Base-by-base conservation (phyloP, 176 grass and related monocot species). In the Poa pratensis region DNA sequence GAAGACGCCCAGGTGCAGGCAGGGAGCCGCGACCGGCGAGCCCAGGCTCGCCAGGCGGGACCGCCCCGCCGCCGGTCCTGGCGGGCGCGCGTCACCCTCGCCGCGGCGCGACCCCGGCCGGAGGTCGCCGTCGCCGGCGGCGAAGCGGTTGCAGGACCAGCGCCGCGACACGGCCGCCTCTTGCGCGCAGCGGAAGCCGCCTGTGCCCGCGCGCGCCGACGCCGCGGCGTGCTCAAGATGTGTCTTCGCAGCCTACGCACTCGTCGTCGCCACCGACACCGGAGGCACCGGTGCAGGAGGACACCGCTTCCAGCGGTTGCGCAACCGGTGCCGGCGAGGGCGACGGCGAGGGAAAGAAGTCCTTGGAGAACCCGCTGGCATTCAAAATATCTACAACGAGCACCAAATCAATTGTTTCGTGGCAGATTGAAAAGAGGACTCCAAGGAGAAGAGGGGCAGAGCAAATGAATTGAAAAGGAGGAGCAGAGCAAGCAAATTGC, bases 341-440 rank as follows among this genome's bases (percentile, higher is more conserved):
- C 7, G 85, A 54, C 17, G 86, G 62, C 12, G 78, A 78, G 6
- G 80, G 87, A 32, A 93, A 92, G 52, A 93, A 98, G 40, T 98
- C 87, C 1, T 35, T 98, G 23, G 93, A 98, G 19, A 95, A 98
- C 52, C 95, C 95, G 3, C 86, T 87, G 23, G 95, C 95, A 72
- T 92, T 93, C 69, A 87, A 37, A 37, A 37, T 37, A 37, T 37
- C 35, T 37, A 37, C 35, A 37, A 37, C 35, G 35, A 37, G 35
- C 35, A 37, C 35, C 35, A 37, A 37, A 37, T 37, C 35, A 37
- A 37, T 37, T 37, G 35, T 6, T 37, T 37, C 35, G 35, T 37
- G 35, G 35, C 35, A 37, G 35, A 37, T 37, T 37, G 35, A 37
- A 37, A 37, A 37, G 35, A 37, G 35, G 35, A 37, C 35, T 37